Evolutionary conservation across 2,329 filamentous ascomycete species (phyloP), one percentile per base, ranked within the genome.

Genomic region (Ophiostoma perfectum): DNA sequence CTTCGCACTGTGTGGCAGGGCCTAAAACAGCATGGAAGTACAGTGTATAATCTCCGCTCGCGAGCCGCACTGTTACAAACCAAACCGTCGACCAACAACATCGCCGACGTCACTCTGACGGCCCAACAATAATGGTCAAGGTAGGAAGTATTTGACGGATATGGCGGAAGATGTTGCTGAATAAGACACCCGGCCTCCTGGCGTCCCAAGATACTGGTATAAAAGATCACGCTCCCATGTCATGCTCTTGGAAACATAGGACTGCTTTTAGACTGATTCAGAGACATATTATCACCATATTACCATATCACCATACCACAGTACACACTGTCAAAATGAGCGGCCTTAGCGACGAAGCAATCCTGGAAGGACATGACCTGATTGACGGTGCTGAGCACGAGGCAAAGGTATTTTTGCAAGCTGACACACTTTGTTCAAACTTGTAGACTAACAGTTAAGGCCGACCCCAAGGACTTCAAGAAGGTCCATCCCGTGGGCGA

Each of bases 401-500:
- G 16, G 66, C 66, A 5, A 11, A 67, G 44, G 66, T 64, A 63
- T 5, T 42, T 39, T 6, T 45, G 7, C 41, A 36, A 12, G n/a
- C 45, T 27, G 27, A 27, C 27, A 27, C 27, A 27, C 27, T 27
- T 27, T 27, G 27, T 7, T n/a, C 62, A 44, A 14, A 9, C 9
- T 16, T 11, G 60, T 11, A 27, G 36, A 5, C 62, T 64, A 9
- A 64, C 62, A 45, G 11, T 4, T 18, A 7, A 67, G 66, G 66
- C 58, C 58, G 66, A 67, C 18, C 66, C 66, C 45, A 18, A 42
- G 36, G 66, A 67, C 60, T 64, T 67, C 45, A 64, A 64, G 16
- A 67, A 52, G n/a, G 60, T 67, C 11, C 60, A 67, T n/a, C 66
- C 12, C n/a, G 66, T 67, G 8, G 66, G 66, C 45, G 66, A 67